A percentile compares a stretch with the other conserved stretches of the same genome.
phyloP scores from a whole-genome alignment of 73 alveolate species.

The Paramecium pentaurelia region DNA sequence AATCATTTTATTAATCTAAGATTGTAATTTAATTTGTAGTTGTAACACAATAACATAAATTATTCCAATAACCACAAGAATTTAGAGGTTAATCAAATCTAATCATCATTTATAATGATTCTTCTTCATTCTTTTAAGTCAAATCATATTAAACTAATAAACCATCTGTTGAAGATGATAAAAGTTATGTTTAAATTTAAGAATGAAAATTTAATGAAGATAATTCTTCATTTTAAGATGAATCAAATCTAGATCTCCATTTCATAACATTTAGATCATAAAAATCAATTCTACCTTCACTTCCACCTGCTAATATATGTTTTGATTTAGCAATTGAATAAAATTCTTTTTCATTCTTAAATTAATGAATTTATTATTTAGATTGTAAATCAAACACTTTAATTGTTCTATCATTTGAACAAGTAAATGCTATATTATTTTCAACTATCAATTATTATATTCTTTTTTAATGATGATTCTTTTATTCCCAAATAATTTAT shows the following conservation, averaged over 20 bases:
- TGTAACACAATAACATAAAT: conserved; percentile 25
- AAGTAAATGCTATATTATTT: background rate
- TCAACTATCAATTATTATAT: background rate
- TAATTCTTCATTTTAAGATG: conserved; percentile 49
- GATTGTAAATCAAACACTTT: background rate
- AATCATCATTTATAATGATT: conserved; percentile 46
- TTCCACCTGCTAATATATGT: conserved; percentile 58
- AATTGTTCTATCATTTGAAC: conserved; percentile 36
- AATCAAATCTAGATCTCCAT: conserved; percentile 50
- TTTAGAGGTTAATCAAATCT: conserved; percentile 57
- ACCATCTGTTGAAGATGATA: conserved; percentile 53
- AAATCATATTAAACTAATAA: conserved; percentile 44
- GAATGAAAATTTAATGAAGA: conserved; percentile 30
- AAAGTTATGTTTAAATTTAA: conserved; percentile 2
- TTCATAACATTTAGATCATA: conserved; percentile 59
- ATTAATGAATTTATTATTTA: background rate
- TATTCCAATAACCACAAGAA: conserved; percentile 50
- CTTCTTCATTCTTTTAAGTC: conserved; percentile 49
- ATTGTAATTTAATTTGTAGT: conserved; percentile 9
- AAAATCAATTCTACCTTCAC: conserved; percentile 54
- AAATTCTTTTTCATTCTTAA: conserved; percentile 28
- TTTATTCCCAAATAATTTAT: background rate
- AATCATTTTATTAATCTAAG: background rate
- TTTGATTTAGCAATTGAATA: conserved; percentile 56
- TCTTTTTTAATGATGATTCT: conserved; percentile 14